These are phyloP conservation scores for Saccharomycopsis hybrid DNA, from an alignment of 1,139 yeast genomes.

Conservation along the genomic window DNA sequence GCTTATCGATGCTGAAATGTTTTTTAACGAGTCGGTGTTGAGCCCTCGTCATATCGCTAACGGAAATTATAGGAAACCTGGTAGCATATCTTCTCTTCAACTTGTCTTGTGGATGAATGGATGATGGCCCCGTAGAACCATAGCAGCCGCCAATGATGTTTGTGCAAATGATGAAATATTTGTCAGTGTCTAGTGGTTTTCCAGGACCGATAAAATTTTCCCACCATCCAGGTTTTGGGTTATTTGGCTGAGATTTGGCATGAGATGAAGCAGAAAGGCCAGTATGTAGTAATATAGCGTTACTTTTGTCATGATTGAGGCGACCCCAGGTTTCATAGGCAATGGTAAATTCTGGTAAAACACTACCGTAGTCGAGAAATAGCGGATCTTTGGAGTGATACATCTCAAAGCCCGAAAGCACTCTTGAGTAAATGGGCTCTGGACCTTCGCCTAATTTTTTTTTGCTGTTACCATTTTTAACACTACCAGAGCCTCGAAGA, in stretches of 20 bases:
- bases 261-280: conserved; percentile 93
- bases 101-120: conserved; percentile 64
- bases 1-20: conserved; percentile 53
- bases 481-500: too few relatives aligned
- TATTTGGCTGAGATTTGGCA: conserved; percentile 76
- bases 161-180: conserved; percentile 78
- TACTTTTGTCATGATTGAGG: conserved; percentile 53
- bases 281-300: conserved; percentile 77
- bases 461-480: too few relatives aligned
- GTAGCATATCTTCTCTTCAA: conserved; percentile 74
- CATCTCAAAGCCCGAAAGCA: conserved; percentile 60
- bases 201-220: conserved; percentile 88
- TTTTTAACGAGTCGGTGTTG: conserved; percentile 64
- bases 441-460: too few relatives aligned
- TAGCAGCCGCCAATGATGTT: conserved; percentile 92
- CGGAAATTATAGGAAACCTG: conserved; percentile 76
- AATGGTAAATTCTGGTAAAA: conserved; percentile 62
- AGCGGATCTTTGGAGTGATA: conserved; percentile 54
- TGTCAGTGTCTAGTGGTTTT: conserved; percentile 69
- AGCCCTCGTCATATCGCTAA: conserved; percentile 88
- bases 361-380: conserved; percentile 76
- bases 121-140: conserved; percentile 92
- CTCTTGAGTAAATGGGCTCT: conserved; percentile 75
- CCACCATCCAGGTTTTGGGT: conserved; percentile 90
- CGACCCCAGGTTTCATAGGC: conserved; percentile 94